phyloP scores from a whole-genome alignment of 805 yeast species.

The Maudiozyma barnettii region DNA sequence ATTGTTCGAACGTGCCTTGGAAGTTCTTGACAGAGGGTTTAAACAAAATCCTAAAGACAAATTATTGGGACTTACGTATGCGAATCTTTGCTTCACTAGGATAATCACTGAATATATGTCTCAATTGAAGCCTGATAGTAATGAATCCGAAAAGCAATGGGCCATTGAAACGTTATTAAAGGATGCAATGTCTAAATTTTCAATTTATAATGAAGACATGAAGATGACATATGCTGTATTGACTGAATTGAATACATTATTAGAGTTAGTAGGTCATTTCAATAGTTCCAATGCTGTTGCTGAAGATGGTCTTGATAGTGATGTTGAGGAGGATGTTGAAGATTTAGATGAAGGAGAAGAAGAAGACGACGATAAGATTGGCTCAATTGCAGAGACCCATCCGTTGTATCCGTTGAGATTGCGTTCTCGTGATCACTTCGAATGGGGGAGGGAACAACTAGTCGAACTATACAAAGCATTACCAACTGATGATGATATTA shows the following conservation, averaged over 20 bases:
- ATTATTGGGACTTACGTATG: constrained; percentile 42
- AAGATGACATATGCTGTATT: constrained; percentile 42
- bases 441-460: constrained; percentile 36
- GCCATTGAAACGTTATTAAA: constrained; percentile 31
- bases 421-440: constrained; percentile 36
- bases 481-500: neutral
- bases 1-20: constrained; percentile 63
- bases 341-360: constrained; percentile 22
- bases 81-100: constrained; percentile 46
- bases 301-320: constrained; percentile 53
- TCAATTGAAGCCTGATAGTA: constrained; percentile 35
- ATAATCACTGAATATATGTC: constrained; percentile 52
- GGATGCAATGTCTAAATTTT: constrained; percentile 39
- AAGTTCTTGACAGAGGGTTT: constrained; percentile 50
- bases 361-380: neutral
- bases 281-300: constrained; percentile 41
- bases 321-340: constrained; percentile 22
- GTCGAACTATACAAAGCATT: constrained; percentile 12
- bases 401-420: constrained; percentile 40
- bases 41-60: constrained; percentile 34
- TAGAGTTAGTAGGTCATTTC: constrained; percentile 59
- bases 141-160: constrained; percentile 25
- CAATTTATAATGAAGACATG: constrained; percentile 32
- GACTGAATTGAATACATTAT: constrained; percentile 53
- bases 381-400: constrained; percentile 38